phyloP scores from a whole-genome alignment of 2,329 filamentous ascomycete genomes.

The Myotisia sp. region DNA sequence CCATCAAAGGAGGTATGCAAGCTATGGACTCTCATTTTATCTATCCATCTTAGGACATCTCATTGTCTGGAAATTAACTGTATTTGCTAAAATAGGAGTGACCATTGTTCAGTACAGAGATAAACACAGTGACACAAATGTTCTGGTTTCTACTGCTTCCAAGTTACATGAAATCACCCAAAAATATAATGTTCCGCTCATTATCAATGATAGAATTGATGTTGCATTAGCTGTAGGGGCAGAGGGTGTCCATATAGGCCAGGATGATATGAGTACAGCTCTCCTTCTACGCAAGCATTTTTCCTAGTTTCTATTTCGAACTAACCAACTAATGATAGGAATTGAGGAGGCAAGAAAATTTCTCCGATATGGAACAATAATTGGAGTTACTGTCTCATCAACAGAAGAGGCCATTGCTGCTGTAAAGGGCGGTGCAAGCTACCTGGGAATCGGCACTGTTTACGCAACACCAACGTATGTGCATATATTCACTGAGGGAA shows the following conservation, averaged over 20 bases:
- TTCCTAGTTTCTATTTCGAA: not conserved
- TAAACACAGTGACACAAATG: slow-evolving; percentile 62
- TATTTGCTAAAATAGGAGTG: slow-evolving; percentile 37
- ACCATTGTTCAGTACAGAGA: slow-evolving; percentile 84
- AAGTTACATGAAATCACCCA: slow-evolving; percentile 58
- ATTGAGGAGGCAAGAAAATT: slow-evolving; percentile 53
- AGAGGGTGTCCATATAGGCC: slow-evolving; percentile 87
- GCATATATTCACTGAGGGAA: slow-evolving; percentile 9
- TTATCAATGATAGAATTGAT: slow-evolving; percentile 89
- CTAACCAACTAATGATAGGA: slow-evolving; percentile 28
- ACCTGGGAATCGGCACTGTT: slow-evolving; percentile 80
- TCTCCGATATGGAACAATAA: slow-evolving; percentile 63
- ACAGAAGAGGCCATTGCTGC: slow-evolving; percentile 58
- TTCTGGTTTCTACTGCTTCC: slow-evolving; percentile 55
- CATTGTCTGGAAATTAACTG: not conserved
- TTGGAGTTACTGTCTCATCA: slow-evolving; percentile 74
- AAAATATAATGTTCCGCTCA: slow-evolving; percentile 55
- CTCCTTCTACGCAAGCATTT: not conserved
- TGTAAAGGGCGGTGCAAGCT: slow-evolving; percentile 65
- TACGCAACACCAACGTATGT: slow-evolving; percentile 67
- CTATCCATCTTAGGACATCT: too few species aligned
- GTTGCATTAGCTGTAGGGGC: slow-evolving; percentile 73
- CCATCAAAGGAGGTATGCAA: slow-evolving; percentile 53
- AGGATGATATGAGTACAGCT: slow-evolving; percentile 69
- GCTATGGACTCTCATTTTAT: too few species aligned